phyloP scores from a whole-genome alignment of 495 filamentous ascomycete genomes.

The Oleoguttula mirabilis region DNA sequence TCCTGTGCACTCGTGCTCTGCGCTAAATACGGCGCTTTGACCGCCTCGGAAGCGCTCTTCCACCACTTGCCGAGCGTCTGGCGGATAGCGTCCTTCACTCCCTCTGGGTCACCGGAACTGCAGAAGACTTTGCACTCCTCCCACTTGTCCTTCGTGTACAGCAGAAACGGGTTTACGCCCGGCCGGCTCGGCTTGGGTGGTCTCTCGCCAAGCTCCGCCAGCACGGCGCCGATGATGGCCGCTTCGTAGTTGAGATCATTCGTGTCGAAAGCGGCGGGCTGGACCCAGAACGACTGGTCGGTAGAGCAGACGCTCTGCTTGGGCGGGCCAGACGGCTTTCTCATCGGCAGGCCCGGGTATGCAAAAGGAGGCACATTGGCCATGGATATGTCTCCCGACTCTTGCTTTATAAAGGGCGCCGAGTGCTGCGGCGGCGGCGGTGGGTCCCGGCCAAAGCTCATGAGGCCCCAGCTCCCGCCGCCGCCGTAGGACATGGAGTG shows the following conservation, averaged over 20 bases:
- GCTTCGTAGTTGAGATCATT: conserved; percentile 48
- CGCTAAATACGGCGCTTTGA: conserved; percentile 63
- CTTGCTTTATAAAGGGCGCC: conserved; percentile 15
- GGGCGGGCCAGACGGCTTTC: conserved; percentile 16
- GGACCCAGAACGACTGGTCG: conserved; percentile 16
- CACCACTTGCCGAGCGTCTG: conserved; percentile 76
- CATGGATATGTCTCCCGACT: neutral
- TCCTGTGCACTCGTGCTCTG: conserved; percentile 55
- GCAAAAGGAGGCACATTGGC: neutral
- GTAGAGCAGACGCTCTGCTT: conserved; percentile 30
- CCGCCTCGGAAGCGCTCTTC: conserved; percentile 57
- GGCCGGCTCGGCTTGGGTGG: conserved; percentile 57
- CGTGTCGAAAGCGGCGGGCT: conserved; percentile 25
- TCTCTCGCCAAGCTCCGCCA: conserved; percentile 56
- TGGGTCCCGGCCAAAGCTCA: neutral
- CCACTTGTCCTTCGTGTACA: conserved; percentile 74
- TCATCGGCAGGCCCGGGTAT: neutral
- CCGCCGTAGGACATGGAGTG: neutral
- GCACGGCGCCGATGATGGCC: conserved; percentile 56
- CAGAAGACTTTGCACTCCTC: conserved; percentile 58
- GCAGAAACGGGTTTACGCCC: conserved; percentile 49
- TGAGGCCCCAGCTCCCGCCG: neutral
- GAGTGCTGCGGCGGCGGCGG: neutral
- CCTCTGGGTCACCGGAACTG: conserved; percentile 47
- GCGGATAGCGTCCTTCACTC: conserved; percentile 62